Evolutionary conservation across 2,329 filamentous ascomycete species (phyloP).

Genomic region (Arthrinium puccinioides): DNA sequence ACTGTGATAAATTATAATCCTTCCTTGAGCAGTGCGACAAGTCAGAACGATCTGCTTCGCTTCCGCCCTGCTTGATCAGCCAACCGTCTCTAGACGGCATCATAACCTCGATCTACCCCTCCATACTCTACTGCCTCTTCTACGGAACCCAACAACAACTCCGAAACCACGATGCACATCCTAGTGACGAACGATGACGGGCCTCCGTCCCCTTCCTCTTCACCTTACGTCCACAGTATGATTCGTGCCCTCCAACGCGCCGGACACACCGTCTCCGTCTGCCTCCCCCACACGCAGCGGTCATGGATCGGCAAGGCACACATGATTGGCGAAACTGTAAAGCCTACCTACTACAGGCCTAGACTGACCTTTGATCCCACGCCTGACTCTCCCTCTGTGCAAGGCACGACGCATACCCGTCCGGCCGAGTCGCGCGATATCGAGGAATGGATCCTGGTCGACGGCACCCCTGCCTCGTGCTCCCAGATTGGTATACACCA

Average conservation of each 20-base stretch:
- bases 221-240: conserved; percentile 72
- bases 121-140: too few relatives aligned
- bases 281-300: conserved; percentile 83
- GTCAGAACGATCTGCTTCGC: too few relatives aligned
- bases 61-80: too few relatives aligned
- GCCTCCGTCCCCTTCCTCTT: conserved; percentile 69
- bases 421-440: conserved; percentile 41
- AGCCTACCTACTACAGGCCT: conserved; percentile 74
- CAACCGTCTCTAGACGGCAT: too few relatives aligned
- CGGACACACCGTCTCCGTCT: conserved; percentile 84
- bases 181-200: conserved; percentile 74
- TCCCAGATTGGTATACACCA: conserved; percentile 78
- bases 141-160: too few relatives aligned
- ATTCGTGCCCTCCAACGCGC: conserved; percentile 62
- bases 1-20: too few relatives aligned
- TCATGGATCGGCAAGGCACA: conserved; percentile 99
- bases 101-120: too few relatives aligned
- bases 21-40: too few relatives aligned
- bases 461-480: conserved; percentile 74
- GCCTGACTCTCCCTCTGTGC: conserved; percentile 21
- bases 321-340: conserved; percentile 82
- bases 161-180: conserved; percentile 54
- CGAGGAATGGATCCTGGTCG: conserved; percentile 76
- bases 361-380: conserved; percentile 28
- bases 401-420: conserved; percentile 60